Evolutionary conservation across 768 basidiomycete species (phyloP).

Genomic region (Lactarius trivialis): DNA sequence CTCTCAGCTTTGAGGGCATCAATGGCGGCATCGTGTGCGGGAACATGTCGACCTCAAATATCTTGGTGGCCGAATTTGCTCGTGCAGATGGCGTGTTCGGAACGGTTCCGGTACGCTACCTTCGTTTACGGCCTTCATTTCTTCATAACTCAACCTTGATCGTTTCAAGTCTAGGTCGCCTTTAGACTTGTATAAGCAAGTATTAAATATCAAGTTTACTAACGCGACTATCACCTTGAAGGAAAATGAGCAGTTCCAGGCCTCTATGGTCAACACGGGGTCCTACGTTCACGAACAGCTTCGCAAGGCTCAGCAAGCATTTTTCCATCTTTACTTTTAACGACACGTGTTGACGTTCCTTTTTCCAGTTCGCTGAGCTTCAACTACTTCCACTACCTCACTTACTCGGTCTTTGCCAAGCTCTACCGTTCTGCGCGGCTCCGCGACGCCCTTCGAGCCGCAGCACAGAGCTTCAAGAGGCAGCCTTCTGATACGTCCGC

Average conservation of each 20-base stretch:
- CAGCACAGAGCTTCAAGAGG: slow-evolving; percentile 1
- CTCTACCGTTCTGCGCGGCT: slow-evolving; percentile 19
- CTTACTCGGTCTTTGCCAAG: slow-evolving; percentile 18
- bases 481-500: not conserved
- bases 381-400: slow-evolving; percentile 15
- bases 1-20: slow-evolving; percentile 69
- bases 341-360: not conserved
- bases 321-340: not conserved
- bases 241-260: slow-evolving; percentile 70
- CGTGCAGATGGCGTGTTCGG: slow-evolving; percentile 75
- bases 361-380: slow-evolving; percentile 16
- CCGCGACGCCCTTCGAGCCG: slow-evolving; percentile 2
- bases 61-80: slow-evolving; percentile 78
- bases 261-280: slow-evolving; percentile 61
- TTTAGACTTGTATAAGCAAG: slow-evolving; percentile 78
- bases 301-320: slow-evolving; percentile 34
- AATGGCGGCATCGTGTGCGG: slow-evolving; percentile 82
- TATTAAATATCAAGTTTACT: slow-evolving; percentile 65
- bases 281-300: slow-evolving; percentile 52
- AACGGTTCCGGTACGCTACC: slow-evolving; percentile 55
- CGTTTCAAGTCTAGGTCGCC: slow-evolving; percentile 63
- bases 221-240: slow-evolving; percentile 56
- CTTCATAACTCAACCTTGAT: not conserved
- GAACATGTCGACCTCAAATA: slow-evolving; percentile 75
- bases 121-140: not conserved